Conservation (phyloP, 225 moss, liverwort and hornwort genomes). For the Pseudoscleropodium purum region DNA sequence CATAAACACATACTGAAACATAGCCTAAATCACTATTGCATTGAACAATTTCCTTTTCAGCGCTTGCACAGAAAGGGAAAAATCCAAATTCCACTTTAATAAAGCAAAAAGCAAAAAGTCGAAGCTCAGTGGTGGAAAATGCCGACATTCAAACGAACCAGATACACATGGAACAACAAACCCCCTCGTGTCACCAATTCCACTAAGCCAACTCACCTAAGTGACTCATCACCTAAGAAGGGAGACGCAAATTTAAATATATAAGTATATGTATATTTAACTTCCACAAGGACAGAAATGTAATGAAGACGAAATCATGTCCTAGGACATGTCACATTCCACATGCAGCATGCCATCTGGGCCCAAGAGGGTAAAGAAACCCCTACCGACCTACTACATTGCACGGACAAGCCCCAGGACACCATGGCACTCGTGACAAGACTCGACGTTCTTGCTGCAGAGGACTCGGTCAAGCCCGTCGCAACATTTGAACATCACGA, state of each 20-base stretch:
- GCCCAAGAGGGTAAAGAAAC: constrained; percentile 1
- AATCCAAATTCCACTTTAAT: not conserved
- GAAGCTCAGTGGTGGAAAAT: not conserved
- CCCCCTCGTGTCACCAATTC: not conserved
- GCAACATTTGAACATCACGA: not conserved
- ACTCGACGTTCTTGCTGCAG: constrained; percentile 10
- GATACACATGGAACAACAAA: not conserved
- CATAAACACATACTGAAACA: not conserved
- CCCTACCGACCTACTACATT: constrained; percentile 23
- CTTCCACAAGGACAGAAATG: not conserved
- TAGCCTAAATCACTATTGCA: not conserved
- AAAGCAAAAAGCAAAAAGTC: not conserved
- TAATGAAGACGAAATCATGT: not conserved
- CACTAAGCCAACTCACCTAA: not conserved
- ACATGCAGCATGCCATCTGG: constrained; percentile 7
- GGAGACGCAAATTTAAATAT: not conserved
- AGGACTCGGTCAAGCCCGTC: constrained; percentile 3
- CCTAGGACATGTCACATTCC: not conserved
- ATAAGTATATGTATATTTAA: not conserved
- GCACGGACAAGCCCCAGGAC: constrained; percentile 1
- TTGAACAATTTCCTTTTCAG: not conserved
- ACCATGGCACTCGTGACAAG: constrained; percentile 13
- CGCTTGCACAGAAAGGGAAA: not conserved
- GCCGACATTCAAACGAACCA: not conserved
- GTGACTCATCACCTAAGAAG: not conserved